Percentiles rank a stretch among this genome's conserved stretches.
Conservation (phyloP, 192 early-diverging fungal species). For the Coemansia sp. region DNA sequence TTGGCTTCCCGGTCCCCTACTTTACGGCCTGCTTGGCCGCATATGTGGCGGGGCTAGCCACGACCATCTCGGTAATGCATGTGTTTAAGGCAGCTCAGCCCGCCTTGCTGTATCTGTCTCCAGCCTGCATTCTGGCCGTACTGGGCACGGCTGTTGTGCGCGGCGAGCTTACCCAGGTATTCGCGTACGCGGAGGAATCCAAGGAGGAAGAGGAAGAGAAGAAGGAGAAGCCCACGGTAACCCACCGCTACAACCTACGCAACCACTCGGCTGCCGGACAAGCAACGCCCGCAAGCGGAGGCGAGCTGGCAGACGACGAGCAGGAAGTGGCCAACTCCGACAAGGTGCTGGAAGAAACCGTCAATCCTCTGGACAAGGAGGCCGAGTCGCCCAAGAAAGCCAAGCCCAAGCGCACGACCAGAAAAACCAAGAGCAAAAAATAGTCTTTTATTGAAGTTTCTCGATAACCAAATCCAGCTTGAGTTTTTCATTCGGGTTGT, state of each 20-base stretch:
- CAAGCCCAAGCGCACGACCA: neutral
- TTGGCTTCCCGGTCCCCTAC: slow-evolving; percentile 80
- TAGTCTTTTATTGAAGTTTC: neutral
- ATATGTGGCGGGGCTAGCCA: slow-evolving; percentile 80
- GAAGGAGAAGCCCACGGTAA: slow-evolving; percentile 6
- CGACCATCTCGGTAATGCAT: slow-evolving; percentile 93
- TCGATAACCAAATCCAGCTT: slow-evolving; percentile 8
- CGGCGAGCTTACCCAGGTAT: slow-evolving; percentile 66
- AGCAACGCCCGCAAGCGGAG: slow-evolving; percentile 23
- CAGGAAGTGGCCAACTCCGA: slow-evolving; percentile 21
- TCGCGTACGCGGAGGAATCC: slow-evolving; percentile 65
- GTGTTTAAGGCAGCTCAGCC: slow-evolving; percentile 95
- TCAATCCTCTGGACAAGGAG: slow-evolving; percentile 12
- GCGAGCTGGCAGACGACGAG: slow-evolving; percentile 49
- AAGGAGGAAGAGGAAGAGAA: slow-evolving; percentile 37
- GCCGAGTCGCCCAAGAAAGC: slow-evolving; percentile 1
- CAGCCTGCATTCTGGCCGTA: slow-evolving; percentile 89
- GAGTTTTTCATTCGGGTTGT: slow-evolving; percentile 41
- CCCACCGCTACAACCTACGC: slow-evolving; percentile 37
- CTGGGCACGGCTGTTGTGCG: slow-evolving; percentile 62
- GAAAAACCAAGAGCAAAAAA: neutral
- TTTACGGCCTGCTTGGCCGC: slow-evolving; percentile 78
- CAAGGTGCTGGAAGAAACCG: slow-evolving; percentile 27
- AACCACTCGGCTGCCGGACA: slow-evolving; percentile 9
- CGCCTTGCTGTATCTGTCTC: slow-evolving; percentile 93